Conservation (phyloP, 2,329 filamentous ascomycete species). For the Alternaria viburni region DNA sequence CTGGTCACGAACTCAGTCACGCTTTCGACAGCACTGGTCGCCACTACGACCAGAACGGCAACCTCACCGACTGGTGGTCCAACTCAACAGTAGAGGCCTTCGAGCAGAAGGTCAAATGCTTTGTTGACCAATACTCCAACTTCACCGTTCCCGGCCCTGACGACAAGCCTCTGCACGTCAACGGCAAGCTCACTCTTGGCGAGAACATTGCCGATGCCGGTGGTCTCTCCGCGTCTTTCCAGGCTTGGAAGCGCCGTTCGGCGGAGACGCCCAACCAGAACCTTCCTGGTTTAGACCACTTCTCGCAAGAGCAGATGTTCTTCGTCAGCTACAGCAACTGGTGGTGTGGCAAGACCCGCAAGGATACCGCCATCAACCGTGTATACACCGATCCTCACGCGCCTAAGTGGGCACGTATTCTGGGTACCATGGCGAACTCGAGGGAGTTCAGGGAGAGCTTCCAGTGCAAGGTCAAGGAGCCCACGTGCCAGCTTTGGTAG, state of each 20-base stretch:
- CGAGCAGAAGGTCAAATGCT: constrained; percentile 66
- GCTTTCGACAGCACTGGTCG: constrained; percentile 72
- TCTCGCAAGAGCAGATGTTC: constrained; percentile 73
- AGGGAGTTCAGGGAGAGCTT: constrained; percentile 72
- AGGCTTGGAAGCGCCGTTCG: constrained; percentile 69
- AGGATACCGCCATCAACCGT: constrained; percentile 62
- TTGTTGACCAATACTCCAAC: constrained; percentile 70
- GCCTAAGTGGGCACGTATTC: constrained; percentile 64
- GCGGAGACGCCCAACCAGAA: constrained; percentile 55
- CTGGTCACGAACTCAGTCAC: constrained; percentile 73
- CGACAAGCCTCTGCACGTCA: constrained; percentile 64
- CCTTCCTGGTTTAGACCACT: constrained; percentile 63
- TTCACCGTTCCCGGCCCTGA: constrained; percentile 65
- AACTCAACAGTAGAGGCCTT: constrained; percentile 65
- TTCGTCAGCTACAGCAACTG: constrained; percentile 69
- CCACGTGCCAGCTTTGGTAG: constrained; percentile 74
- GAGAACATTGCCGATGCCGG: constrained; percentile 77
- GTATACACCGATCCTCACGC: constrained; percentile 71
- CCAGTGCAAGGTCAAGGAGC: constrained; percentile 68
- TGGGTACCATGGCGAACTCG: constrained; percentile 70
- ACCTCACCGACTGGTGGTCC: constrained; percentile 72
- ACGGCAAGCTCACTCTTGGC: constrained; percentile 67
- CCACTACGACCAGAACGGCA: constrained; percentile 69
- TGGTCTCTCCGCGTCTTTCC: constrained; percentile 67
- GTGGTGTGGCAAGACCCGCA: constrained; percentile 71